Conservation (phyloP, 2,329 filamentous ascomycete species). For the Helminthosporium solani region DNA sequence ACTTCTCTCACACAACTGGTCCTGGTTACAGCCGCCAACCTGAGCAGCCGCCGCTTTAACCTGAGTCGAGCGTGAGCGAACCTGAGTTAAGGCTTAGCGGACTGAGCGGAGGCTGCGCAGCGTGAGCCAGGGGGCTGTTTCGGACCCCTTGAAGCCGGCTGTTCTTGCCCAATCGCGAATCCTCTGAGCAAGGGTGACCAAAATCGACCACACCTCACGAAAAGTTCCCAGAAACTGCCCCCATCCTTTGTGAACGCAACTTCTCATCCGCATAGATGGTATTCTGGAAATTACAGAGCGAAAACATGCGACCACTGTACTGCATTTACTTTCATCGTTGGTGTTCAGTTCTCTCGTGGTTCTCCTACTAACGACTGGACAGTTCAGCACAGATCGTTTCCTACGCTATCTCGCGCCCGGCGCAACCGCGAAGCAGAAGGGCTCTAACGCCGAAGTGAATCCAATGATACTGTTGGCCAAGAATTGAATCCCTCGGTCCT, state of each 20-base stretch:
- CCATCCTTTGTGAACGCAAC: slow-evolving; percentile 9
- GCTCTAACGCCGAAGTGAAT: slow-evolving; percentile 8
- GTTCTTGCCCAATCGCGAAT: slow-evolving; percentile 13
- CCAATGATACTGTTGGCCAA: slow-evolving; percentile 9
- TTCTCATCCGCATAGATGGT: slow-evolving; percentile 10
- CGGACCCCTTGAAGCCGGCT: slow-evolving; percentile 10
- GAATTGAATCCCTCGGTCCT: slow-evolving; percentile 10
- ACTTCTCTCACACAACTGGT: slow-evolving; percentile 11
- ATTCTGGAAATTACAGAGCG: slow-evolving; percentile 10
- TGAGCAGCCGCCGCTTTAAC: slow-evolving; percentile 13
- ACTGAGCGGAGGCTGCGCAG: slow-evolving; percentile 10
- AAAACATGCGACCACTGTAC: slow-evolving; percentile 9
- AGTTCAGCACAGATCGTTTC: slow-evolving; percentile 11
- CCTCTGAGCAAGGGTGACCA: slow-evolving; percentile 11
- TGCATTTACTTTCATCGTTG: slow-evolving; percentile 9
- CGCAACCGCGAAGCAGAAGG: slow-evolving; percentile 10
- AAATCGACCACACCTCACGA: slow-evolving; percentile 13
- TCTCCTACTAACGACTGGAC: slow-evolving; percentile 12
- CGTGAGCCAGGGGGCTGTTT: slow-evolving; percentile 9
- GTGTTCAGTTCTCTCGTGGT: slow-evolving; percentile 10
- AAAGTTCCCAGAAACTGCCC: slow-evolving; percentile 14
- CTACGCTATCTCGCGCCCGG: slow-evolving; percentile 8
- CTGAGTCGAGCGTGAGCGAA: slow-evolving; percentile 9
- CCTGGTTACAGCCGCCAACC: slow-evolving; percentile 9
- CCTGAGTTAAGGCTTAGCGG: slow-evolving; percentile 7